Base-by-base conservation (phyloP, 768 basidiomycete species). In the Collybia mongolica region DNA sequence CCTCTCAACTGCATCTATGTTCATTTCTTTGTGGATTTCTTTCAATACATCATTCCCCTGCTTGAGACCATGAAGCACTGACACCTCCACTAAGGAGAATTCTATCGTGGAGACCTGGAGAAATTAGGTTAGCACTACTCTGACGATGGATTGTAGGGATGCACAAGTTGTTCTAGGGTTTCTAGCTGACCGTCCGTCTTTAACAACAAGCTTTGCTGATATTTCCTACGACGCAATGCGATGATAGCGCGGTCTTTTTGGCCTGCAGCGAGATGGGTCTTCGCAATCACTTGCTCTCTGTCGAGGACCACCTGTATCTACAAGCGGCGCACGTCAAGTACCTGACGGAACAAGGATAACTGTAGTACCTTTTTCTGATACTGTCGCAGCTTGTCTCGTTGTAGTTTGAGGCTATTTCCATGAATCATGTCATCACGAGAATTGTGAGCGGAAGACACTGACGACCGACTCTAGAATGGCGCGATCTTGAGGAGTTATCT, bases 21-120 rank as follows among this genome's bases (percentile, higher is more conserved):
- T 92, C 83, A 99, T 84, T 67, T 98, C 93, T 59, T 86, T 86
- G 67, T 99, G 94, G 14, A 99, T 88, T 68, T 97, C 85, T 66
- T 89, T 93, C 39, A 99, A 74, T 1, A 98, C 93, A 24, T 90
- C 88, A 58, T 89, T 98, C 2, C 97, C 97, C 70, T 94, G 93
- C 65, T 92, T 83, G 39, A 99, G 71, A 6, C 96, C 97, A 65
- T 93, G 92, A 28, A 98, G 62, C 8, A 99, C 90, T 2, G 94
- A 93, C 39, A 90, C 83, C 67, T 98, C 91, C 18, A 98, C 84
- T 43, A 95, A 76, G 6, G 97, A 93, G 72, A 97, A 98, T 66
- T 99, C 97, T 60, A 99, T 97, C 0, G 88, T 90, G 3, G 93
- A 90, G 20, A 98, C 94, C 96, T 99, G 60, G 15, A n/a, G 36